Conservation (phyloP, 495 filamentous ascomycete genomes). For the Hypoxylon fuscum region DNA sequence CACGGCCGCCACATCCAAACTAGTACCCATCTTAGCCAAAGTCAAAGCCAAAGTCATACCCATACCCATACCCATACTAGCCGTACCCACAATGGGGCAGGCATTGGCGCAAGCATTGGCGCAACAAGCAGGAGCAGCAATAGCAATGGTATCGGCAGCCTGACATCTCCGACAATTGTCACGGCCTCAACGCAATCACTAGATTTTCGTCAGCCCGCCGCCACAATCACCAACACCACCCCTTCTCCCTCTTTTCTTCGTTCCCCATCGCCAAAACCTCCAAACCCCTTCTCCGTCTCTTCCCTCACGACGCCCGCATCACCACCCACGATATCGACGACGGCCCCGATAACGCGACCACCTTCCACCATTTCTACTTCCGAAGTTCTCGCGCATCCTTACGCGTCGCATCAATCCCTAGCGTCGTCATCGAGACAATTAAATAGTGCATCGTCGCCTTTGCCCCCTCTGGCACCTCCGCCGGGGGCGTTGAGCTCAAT, state of each 20-base stretch:
- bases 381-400: slow-evolving; percentile 37
- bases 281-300: slow-evolving; percentile 28
- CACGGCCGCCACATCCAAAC: slow-evolving; percentile 2
- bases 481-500: slow-evolving; percentile 46
- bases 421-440: slow-evolving; percentile 23
- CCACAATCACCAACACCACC: slow-evolving; percentile 17
- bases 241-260: slow-evolving; percentile 48
- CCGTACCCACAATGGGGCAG: slow-evolving; percentile 30
- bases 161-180: slow-evolving; percentile 42
- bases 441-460: slow-evolving; percentile 20
- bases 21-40: neutral
- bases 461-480: slow-evolving; percentile 44
- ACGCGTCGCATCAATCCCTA: slow-evolving; percentile 43
- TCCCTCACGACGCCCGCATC: slow-evolving; percentile 38
- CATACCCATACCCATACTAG: neutral
- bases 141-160: neutral
- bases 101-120: slow-evolving; percentile 24
- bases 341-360: slow-evolving; percentile 36
- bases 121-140: neutral
- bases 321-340: slow-evolving; percentile 19
- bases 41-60: too few relatives aligned
- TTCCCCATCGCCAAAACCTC: slow-evolving; percentile 47
- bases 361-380: too few relatives aligned
- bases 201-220: slow-evolving; percentile 48
- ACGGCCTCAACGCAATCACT: slow-evolving; percentile 40